phyloP scores from a whole-genome alignment of 2,329 filamentous ascomycete genomes.

The Monosporascus sp. region DNA sequence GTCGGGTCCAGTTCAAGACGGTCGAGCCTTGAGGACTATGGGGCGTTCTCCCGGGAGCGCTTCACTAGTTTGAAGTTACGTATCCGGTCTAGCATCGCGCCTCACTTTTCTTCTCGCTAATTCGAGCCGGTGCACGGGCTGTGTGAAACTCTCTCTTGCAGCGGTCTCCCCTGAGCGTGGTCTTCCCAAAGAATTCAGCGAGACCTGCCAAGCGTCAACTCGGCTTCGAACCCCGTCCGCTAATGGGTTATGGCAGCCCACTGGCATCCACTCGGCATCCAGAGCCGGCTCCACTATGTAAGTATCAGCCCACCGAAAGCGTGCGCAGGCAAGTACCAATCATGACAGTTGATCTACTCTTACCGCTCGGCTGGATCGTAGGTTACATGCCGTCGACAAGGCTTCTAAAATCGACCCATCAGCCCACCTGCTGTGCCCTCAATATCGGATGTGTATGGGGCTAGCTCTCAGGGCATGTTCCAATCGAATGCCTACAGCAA shows the following conservation, averaged over 20 bases:
- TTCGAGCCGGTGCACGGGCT: too few relatives aligned
- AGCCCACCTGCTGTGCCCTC: neutral
- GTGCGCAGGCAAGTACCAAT: neutral
- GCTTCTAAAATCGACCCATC: neutral
- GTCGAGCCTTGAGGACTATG: neutral
- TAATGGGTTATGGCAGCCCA: neutral
- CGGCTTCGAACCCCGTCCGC: too few relatives aligned
- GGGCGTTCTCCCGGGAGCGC: too few relatives aligned
- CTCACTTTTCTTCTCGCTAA: too few relatives aligned
- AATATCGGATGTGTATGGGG: neutral
- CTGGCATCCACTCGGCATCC: neutral
- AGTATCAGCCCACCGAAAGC: neutral
- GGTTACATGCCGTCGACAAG: neutral
- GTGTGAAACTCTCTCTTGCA: too few relatives aligned
- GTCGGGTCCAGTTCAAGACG: neutral
- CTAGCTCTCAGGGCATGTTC: too few relatives aligned
- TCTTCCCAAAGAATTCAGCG: too few relatives aligned
- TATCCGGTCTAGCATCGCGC: too few relatives aligned
- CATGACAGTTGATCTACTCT: neutral
- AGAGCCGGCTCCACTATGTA: neutral
- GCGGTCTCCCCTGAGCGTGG: too few relatives aligned
- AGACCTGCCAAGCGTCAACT: too few relatives aligned
- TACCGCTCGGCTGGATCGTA: neutral
- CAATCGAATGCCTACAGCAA: too few relatives aligned
- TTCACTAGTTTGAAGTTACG: too few relatives aligned